These are phyloP conservation scores for Coemansia sp. DNA, from an alignment of 192 early-diverging fungal genomes.

Conservation along the genomic window DNA sequence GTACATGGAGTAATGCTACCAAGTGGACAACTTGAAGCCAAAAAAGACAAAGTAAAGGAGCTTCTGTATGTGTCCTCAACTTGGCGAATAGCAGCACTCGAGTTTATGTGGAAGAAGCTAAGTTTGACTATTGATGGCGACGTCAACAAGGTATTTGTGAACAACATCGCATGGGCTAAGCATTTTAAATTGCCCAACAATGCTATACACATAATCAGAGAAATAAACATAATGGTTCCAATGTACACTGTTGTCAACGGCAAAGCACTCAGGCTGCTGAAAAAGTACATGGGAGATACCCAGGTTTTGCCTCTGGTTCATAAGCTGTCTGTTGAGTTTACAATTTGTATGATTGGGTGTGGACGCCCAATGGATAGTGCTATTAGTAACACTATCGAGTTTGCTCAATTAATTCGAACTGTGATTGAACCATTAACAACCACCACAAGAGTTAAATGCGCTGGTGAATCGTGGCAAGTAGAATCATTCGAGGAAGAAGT, in stretches of 20 bases:
- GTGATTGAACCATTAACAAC: background rate
- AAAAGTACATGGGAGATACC: background rate
- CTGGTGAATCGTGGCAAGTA: background rate
- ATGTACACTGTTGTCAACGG: background rate
- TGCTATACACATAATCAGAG: background rate
- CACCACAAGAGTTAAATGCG: background rate
- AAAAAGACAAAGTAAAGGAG: background rate
- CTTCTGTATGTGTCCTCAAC: background rate
- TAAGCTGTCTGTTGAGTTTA: background rate
- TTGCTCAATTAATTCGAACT: background rate
- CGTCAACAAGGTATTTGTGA: background rate
- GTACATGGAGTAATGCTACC: background rate
- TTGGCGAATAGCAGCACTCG: background rate
- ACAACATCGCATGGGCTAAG: background rate
- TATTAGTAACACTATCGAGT: background rate
- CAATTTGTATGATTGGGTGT: background rate
- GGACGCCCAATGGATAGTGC: background rate
- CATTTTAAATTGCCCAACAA: background rate
- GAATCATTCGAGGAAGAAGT: background rate
- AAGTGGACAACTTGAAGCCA: background rate
- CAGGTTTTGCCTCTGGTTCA: background rate
- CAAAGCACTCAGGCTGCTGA: background rate
- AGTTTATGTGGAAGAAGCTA: background rate
- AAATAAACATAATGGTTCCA: background rate
- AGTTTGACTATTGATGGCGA: background rate